Base-by-base conservation (phyloP, 169 alveolate species). In the Cyclospora cayetanensis region DNA sequence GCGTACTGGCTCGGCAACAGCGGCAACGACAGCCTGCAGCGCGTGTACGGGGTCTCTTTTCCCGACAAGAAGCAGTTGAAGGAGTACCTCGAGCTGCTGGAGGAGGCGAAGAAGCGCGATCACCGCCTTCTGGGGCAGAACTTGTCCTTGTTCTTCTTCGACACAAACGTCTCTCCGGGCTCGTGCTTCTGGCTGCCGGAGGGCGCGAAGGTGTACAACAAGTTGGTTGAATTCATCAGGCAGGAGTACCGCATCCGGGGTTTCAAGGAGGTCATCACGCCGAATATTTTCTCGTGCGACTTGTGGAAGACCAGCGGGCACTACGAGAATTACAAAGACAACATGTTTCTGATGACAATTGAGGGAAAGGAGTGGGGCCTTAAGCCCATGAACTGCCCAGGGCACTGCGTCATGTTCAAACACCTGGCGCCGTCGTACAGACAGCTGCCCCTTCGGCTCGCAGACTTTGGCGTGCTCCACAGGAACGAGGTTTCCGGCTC, bases 361-460 rank as follows among this genome's bases (percentile, higher is more conserved):
- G 99, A 98, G 90, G 97, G 97, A 83, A 96, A 97, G 93, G 99
- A 98, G 94, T 98, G 98, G 97, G 99, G 99, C 55, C 96, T 99
- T 95, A 99, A 99, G 96, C 99, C 99, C 46, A 99, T 99, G 99
- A 99, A 99, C 95, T 99, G 99, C 93, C 99, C 99, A 1, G 99
- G 99, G 4, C 99, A 84, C 80, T 53, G 94, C 65, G 52, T 72
- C 39, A 80, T 87, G 80, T 95, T 68, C 97, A 98, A 97, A 90
- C 98, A 96, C 89, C 90, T 97, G 37, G 94, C 95, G 39, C 97
- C 98, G 41, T 97, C 99, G 20, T 99, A 98, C 95, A 96, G 98
- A 95, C 99, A 99, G 93, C 97, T 99, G 41, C 99, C 99, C 1
- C 84, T 99, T 34, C 97, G 99, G 94, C 95, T 98, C 93, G 99